These are phyloP conservation scores for Clitopilus hobsonii DNA, from an alignment of 768 basidiomycete species.

Conservation along the genomic window DNA sequence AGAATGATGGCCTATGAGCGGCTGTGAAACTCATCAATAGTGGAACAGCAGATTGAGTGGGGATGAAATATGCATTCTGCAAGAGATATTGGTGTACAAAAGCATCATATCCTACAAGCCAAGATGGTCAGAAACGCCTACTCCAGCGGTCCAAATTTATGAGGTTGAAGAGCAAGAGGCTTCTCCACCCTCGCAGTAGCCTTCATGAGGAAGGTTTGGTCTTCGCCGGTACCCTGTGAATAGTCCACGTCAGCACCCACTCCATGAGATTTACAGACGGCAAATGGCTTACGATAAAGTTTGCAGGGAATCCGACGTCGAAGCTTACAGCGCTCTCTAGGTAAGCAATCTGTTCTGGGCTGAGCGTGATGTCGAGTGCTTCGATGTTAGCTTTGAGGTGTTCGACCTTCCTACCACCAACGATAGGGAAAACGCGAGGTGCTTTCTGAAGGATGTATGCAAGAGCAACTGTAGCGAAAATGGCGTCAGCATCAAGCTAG, in stretches of 20 bases:
- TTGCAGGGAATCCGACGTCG: slow-evolving; percentile 40
- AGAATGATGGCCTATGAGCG: too few relatives aligned
- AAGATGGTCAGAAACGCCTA: too few relatives aligned
- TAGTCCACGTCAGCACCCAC: background rate
- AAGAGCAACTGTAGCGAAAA: slow-evolving; percentile 34
- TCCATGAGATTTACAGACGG: background rate
- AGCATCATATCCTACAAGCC: too few relatives aligned
- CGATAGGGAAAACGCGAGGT: slow-evolving; percentile 46
- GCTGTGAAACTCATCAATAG: too few relatives aligned
- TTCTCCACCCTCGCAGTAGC: background rate
- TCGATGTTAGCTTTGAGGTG: slow-evolving; percentile 46
- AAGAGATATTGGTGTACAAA: too few relatives aligned
- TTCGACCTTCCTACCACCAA: slow-evolving; percentile 49
- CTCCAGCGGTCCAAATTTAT: too few relatives aligned
- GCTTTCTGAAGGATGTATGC: slow-evolving; percentile 53
- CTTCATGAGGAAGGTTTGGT: background rate
- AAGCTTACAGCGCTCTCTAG: slow-evolving; percentile 40
- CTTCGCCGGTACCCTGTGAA: slow-evolving; percentile 1
- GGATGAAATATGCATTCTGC: too few relatives aligned
- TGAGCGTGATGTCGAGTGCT: slow-evolving; percentile 42
- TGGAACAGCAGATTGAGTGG: too few relatives aligned
- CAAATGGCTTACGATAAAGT: slow-evolving; percentile 1
- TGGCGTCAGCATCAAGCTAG: background rate
- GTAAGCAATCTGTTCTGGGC: slow-evolving; percentile 37
- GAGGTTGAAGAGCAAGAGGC: background rate